These are phyloP conservation scores for Neurospora terricola DNA, from an alignment of 495 filamentous ascomycete genomes.

Conservation along the genomic window DNA sequence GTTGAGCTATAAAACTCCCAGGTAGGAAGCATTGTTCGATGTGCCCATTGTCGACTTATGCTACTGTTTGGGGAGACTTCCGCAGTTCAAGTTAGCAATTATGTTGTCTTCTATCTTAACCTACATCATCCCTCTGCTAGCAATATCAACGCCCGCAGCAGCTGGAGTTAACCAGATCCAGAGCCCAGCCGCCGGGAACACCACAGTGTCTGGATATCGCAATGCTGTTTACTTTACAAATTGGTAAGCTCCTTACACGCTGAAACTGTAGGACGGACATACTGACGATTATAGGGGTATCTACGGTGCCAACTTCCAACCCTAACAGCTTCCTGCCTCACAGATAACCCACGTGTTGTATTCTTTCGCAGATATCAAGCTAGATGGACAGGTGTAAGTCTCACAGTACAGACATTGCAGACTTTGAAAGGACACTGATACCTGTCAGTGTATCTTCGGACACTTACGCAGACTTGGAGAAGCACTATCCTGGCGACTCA, in stretches of 20 bases:
- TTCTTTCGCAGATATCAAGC: constrained; percentile 73
- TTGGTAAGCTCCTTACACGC: constrained; percentile 18
- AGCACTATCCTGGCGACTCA: constrained; percentile 67
- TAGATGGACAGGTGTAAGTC: constrained; percentile 72
- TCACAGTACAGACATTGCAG: too few relatives aligned
- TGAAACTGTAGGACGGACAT: too few relatives aligned
- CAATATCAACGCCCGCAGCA: neutral
- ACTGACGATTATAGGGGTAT: constrained; percentile 48
- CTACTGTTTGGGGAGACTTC: neutral
- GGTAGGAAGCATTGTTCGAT: neutral
- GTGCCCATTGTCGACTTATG: neutral
- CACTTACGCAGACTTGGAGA: constrained; percentile 52
- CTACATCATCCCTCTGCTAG: neutral
- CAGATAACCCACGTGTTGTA: constrained; percentile 81
- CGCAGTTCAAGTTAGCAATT: neutral
- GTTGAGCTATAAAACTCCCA: neutral
- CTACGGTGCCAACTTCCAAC: constrained; percentile 65
- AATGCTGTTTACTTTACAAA: constrained; percentile 40
- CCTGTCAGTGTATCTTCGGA: constrained; percentile 38
- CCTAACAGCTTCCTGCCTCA: constrained; percentile 65
- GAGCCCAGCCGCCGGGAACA: neutral
- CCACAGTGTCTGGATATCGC: constrained; percentile 4
- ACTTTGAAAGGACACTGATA: neutral
- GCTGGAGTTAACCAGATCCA: neutral
- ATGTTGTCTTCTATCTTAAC: neutral